Base-by-base conservation (phyloP, 768 basidiomycete species). In the Boletus sp. region DNA sequence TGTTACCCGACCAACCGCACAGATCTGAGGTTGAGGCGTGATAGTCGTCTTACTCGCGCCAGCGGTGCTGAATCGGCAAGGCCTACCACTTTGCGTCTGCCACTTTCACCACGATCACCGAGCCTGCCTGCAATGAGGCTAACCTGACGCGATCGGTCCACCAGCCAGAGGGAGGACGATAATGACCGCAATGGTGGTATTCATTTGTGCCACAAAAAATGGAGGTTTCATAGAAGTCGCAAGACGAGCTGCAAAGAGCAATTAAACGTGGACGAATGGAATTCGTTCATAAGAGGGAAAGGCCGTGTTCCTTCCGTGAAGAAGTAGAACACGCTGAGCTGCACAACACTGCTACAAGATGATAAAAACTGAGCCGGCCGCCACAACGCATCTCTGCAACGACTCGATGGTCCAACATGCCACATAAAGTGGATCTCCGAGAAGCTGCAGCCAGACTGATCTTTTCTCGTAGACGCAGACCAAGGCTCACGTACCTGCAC, bases 71-170 rank as follows among this genome's bases (percentile, higher is more conserved):
- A 38, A 40, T 38, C 27, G 14, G 48, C 51, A 39, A 50, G 53
- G 54, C 55, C 41, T 43, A 53, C 54, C 56, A 37, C 43, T 51
- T 50, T 55, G 51, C 54, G 43, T 49, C 32, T 25, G 23, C 25
- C 49, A 38, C 43, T 39, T 35, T 56, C 57, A 39, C 65, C 59
- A 61, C 27, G 43, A 30, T 53, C 57, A 60, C 59, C 44, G 50
- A 44, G 46, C 40, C 40, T 59, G 53, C 55, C 25, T 47, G 47
- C 61, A 55, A 62, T 27, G 49, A 68, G 51, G 47, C 43, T 51
- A 45, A 44, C 47, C 30, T 62, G 35, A 52, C 49, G 38, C 33
- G 50, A 64, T 47, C 38, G 17, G 41, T 19, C 43, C 27, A 48
- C 35, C 17, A 42, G 29, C 42, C 33, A 51, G 52, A 49, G 23